A percentile compares a stretch with the other conserved stretches of the same genome.
Conservation (phyloP, 2,329 filamentous ascomycete genomes). For the Aspergillus ibericus region DNA sequence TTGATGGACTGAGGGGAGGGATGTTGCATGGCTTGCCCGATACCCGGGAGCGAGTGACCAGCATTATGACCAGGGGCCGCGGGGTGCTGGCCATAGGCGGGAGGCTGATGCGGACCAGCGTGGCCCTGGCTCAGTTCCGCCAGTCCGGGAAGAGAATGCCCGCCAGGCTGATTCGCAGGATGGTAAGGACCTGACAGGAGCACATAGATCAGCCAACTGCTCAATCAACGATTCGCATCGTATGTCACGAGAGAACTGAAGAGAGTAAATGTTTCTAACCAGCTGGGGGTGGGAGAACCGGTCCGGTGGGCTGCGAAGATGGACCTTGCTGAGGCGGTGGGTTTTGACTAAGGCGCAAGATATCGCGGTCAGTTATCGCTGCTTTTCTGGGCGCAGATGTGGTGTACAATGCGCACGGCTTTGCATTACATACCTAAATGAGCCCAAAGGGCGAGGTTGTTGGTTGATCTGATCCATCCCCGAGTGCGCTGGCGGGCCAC, state of each 20-base stretch:
- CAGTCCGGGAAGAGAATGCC: conserved; percentile 48
- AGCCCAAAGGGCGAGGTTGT: conserved; percentile 44
- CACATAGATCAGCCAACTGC: conserved; percentile 20
- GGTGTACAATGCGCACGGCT: neutral
- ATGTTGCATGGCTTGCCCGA: conserved; percentile 45
- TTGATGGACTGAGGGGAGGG: conserved; percentile 44
- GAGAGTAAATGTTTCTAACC: conserved; percentile 32
- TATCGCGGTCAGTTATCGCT: conserved; percentile 9
- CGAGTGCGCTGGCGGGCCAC: conserved; percentile 43
- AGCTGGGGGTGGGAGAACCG: conserved; percentile 41
- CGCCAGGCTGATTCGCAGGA: conserved; percentile 41
- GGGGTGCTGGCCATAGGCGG: conserved; percentile 45
- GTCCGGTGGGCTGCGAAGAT: conserved; percentile 38
- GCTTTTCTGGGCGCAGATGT: neutral
- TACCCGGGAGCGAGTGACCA: conserved; percentile 42
- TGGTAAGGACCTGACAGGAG: conserved; percentile 40
- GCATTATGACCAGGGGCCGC: conserved; percentile 36
- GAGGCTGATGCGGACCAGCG: conserved; percentile 41
- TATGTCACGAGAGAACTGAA: neutral
- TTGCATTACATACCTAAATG: conserved; percentile 43
- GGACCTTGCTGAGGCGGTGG: conserved; percentile 39
- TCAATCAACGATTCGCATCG: neutral
- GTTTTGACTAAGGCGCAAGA: conserved; percentile 34
- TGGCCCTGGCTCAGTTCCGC: conserved; percentile 49
- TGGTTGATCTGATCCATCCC: conserved; percentile 46